Percentiles rank a stretch among this genome's conserved stretches.
Evolutionary conservation across 148 eudicot genomes (phyloP).

Genomic region (Vaccinium myrtillus): DNA sequence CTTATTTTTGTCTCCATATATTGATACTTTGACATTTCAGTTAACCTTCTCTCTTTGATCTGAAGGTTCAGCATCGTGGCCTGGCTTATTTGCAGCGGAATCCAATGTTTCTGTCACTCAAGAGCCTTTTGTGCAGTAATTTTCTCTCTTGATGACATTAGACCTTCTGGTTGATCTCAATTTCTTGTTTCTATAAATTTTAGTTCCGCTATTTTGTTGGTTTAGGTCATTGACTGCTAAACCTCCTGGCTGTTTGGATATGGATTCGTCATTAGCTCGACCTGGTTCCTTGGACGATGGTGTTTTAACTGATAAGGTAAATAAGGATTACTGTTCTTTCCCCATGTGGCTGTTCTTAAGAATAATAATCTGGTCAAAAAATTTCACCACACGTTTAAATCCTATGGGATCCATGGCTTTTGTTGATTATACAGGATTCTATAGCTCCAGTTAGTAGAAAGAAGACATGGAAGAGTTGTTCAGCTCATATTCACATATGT

Average conservation of each 20-base stretch:
- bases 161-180: background rate
- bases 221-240: conserved; percentile 33
- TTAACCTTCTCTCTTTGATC: conserved; percentile 1
- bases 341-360: background rate
- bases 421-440: conserved; percentile 31
- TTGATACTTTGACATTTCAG: background rate
- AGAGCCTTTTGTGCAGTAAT: conserved; percentile 35
- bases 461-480: conserved; percentile 56
- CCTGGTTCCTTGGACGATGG: conserved; percentile 20
- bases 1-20: background rate
- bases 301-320: conserved; percentile 38
- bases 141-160: conserved; percentile 16
- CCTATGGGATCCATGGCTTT: background rate
- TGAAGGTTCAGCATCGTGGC: conserved; percentile 22
- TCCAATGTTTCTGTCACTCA: conserved; percentile 22
- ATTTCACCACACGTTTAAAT: background rate
- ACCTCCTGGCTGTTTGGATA: conserved; percentile 35
- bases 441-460: conserved; percentile 23
- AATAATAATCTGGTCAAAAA: background rate
- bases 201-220: background rate
- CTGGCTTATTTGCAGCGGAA: conserved; percentile 30
- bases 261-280: conserved; percentile 17
- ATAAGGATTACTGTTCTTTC: background rate
- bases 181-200: background rate
- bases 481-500: conserved; percentile 60